A percentile compares a stretch with the other conserved stretches of the same genome.
These are phyloP conservation scores for Aegilops umbellulata DNA, from an alignment of 176 grass and related monocot genomes.

Conservation along the genomic window DNA sequence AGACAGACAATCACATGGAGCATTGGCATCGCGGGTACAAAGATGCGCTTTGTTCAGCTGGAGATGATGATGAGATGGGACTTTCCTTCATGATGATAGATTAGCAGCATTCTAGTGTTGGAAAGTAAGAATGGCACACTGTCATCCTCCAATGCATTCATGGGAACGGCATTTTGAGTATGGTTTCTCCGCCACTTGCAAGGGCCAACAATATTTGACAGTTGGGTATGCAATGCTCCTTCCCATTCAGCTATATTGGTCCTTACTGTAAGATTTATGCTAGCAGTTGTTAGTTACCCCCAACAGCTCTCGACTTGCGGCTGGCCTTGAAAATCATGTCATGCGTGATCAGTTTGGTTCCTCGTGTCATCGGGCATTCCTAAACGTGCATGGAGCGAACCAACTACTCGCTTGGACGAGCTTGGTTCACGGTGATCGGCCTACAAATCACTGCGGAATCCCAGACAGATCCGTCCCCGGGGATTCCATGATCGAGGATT, in stretches of 20 bases:
- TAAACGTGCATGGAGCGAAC: neutral
- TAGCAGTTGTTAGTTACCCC: neutral
- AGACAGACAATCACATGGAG: neutral
- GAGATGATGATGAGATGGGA: too few species aligned
- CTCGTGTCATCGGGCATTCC: neutral
- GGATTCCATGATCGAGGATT: neutral
- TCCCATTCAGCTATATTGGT: neutral
- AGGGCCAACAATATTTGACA: neutral
- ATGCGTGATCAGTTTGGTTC: neutral
- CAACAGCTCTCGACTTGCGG: neutral
- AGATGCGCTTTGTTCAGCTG: too few species aligned
- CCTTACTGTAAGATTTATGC: neutral
- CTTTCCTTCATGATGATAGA: too few species aligned
- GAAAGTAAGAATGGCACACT: too few species aligned
- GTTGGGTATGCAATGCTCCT: neutral
- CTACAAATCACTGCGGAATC: neutral
- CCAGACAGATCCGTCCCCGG: neutral
- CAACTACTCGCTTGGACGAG: neutral
- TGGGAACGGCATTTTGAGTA: neutral
- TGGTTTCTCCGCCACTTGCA: neutral
- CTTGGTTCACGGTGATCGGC: neutral
- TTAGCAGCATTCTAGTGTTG: too few species aligned
- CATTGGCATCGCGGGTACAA: too few species aligned
- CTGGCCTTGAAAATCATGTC: neutral
- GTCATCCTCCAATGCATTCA: too few species aligned